Evolutionary conservation across 805 yeast species (phyloP), one percentile per base, ranked within the genome.

Genomic region (Tetrapisispora pingtungensis): DNA sequence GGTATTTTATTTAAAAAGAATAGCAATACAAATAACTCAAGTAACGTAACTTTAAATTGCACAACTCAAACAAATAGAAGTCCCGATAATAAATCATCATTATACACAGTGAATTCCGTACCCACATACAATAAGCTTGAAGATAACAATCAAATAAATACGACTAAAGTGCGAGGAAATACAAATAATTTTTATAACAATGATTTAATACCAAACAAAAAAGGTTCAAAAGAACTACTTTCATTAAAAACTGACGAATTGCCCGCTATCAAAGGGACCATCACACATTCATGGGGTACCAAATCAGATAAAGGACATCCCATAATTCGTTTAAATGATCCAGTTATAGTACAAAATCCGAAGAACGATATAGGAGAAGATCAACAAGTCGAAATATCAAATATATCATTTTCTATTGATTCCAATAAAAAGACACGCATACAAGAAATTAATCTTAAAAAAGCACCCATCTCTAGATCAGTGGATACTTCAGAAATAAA

Each of bases 201-300:
- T 24, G 37, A 13, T 2, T 12, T n/a, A 14, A 15, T 20, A 27
- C 1, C 12, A 4, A 13, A 18, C 7, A 24, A 7, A n/a, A 45
- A 42, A 17, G 10, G 5, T 12, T 5, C 10, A 10, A 28, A 28
- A 13, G 33, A 28, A 7, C 14, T 17, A 7, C 5, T 3, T 17
- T 6, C 5, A 12, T 17, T 26, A 17, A 19, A 27, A 37, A 7
- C 24, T 7, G 48, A 40, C 15, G 45, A 54, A 7, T 44, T 61
- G 10, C 67, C 70, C 1, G 57, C 67, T 0, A 73, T 73, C 7
- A 63, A 61, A 30, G 78, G 78, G 7, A 73, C 77, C 13, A 57
- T 74, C 28, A 69, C 71, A 12, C 77, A 73, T 49, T 72, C 71
- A 35, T 73, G 78, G 78, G 76, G 75, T 0, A 55, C 49, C 10